Evolutionary conservation across 805 yeast genomes (phyloP).

Genomic region (Zygosaccharomyces rouxii): DNA sequence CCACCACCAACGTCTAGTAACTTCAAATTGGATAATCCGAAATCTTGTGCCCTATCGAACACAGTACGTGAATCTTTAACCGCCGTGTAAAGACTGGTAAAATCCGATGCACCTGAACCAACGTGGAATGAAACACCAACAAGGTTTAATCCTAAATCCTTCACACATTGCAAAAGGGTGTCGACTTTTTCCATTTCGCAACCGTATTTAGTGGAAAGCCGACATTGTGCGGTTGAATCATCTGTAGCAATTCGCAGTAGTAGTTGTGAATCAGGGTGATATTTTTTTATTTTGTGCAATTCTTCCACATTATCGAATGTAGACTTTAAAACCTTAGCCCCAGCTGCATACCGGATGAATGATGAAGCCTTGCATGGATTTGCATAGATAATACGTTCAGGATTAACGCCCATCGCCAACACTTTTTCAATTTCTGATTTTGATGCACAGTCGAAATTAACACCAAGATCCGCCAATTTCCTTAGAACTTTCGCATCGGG

Average conservation of each 20-base stretch:
- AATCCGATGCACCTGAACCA: conserved; percentile 88
- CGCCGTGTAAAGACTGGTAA: conserved; percentile 62
- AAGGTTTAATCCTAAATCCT: conserved; percentile 55
- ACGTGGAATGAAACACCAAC: conserved; percentile 92
- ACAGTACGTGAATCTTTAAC: conserved; percentile 63
- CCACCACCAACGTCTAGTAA: conserved; percentile 93
- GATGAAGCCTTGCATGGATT: conserved; percentile 92
- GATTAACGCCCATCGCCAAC: conserved; percentile 55
- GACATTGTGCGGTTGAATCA: conserved; percentile 82
- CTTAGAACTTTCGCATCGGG: conserved; percentile 59
- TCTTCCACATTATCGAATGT: conserved; percentile 91
- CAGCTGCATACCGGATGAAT: conserved; percentile 67
- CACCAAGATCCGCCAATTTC: conserved; percentile 56
- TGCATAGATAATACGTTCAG: conserved; percentile 77
- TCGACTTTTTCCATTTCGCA: conserved; percentile 56
- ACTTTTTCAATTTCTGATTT: conserved; percentile 72
- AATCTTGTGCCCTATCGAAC: conserved; percentile 56
- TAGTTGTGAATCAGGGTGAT: conserved; percentile 65
- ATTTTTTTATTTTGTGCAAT: conserved; percentile 61
- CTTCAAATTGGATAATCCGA: conserved; percentile 42
- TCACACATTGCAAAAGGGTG: conserved; percentile 56
- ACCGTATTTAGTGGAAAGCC: conserved; percentile 85
- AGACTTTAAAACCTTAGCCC: conserved; percentile 56
- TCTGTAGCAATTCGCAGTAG: conserved; percentile 84
- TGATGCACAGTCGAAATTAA: conserved; percentile 92